These are phyloP conservation scores for Podaxis sp. DNA, from an alignment of 768 basidiomycete genomes.

Conservation along the genomic window DNA sequence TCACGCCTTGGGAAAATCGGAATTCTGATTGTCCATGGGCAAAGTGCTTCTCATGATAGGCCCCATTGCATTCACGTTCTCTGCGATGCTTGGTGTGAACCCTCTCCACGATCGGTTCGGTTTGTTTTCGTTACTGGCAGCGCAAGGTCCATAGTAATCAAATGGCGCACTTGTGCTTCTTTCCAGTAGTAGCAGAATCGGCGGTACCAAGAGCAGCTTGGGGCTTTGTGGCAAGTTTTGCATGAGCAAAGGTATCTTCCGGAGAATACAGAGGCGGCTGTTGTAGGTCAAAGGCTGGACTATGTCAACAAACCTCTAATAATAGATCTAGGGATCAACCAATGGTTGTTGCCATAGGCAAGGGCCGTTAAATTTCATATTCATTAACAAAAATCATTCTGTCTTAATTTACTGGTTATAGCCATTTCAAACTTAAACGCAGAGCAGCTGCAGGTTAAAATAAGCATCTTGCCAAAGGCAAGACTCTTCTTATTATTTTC, in stretches of 20 bases:
- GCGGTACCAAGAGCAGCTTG: too few relatives aligned
- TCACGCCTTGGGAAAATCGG: slow-evolving; percentile 35
- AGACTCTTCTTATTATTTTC: background rate
- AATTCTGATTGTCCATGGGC: slow-evolving; percentile 56
- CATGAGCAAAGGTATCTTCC: too few relatives aligned
- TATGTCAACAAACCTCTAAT: too few relatives aligned
- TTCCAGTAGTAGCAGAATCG: too few relatives aligned
- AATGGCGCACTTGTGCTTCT: too few relatives aligned
- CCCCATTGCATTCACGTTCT: slow-evolving; percentile 52
- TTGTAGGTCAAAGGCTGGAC: too few relatives aligned
- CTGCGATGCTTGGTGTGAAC: slow-evolving; percentile 62
- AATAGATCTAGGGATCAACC: too few relatives aligned
- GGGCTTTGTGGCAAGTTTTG: too few relatives aligned
- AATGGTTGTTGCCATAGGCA: too few relatives aligned
- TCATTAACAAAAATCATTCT: too few relatives aligned
- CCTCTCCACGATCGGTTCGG: slow-evolving; percentile 51
- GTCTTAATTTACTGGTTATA: background rate
- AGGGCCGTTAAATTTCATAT: too few relatives aligned
- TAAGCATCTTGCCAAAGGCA: background rate
- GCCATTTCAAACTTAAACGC: background rate
- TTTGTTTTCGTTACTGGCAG: slow-evolving; percentile 49
- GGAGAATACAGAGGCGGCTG: too few relatives aligned
- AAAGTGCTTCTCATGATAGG: slow-evolving; percentile 49
- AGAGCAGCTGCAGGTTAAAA: background rate
- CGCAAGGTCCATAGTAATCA: slow-evolving; percentile 27